These are phyloP conservation scores for Penicillium hesseltinei DNA, from an alignment of 2,329 filamentous ascomycete genomes.

Conservation along the genomic window DNA sequence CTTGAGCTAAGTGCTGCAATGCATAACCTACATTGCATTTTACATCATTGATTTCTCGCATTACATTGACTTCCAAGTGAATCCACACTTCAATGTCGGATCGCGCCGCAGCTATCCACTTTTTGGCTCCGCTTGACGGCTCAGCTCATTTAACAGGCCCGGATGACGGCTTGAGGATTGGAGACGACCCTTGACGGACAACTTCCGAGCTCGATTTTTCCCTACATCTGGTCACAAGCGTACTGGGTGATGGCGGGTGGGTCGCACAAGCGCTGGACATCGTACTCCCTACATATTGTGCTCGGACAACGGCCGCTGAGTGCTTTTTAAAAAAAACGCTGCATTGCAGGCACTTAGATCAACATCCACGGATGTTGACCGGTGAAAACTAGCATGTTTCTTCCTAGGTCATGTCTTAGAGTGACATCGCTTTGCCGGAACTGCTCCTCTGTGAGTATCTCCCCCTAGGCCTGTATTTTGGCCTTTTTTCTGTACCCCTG, in stretches of 20 bases:
- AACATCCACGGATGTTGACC: slow-evolving; percentile 18
- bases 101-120: slow-evolving; percentile 11
- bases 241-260: slow-evolving; percentile 5
- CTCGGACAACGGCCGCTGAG: slow-evolving; percentile 7
- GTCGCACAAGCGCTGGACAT: slow-evolving; percentile 4
- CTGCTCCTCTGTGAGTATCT: slow-evolving; percentile 17
- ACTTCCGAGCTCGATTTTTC: slow-evolving; percentile 16
- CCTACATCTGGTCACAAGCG: not conserved
- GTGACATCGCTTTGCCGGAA: slow-evolving; percentile 6
- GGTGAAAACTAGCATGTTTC: slow-evolving; percentile 16
- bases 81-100: slow-evolving; percentile 14
- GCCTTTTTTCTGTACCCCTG: not conserved
- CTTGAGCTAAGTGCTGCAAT: not conserved
- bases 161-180: not conserved
- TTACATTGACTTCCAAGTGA: not conserved
- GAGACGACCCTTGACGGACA: slow-evolving; percentile 15
- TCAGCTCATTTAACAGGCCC: slow-evolving; percentile 1
- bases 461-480: not conserved
- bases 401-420: slow-evolving; percentile 10
- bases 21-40: not conserved
- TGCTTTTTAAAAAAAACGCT: slow-evolving; percentile 6
- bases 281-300: slow-evolving; percentile 5
- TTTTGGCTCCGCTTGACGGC: slow-evolving; percentile 12
- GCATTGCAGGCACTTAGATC: slow-evolving; percentile 7
- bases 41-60: not conserved